Evolutionary conservation across 2,329 filamentous ascomycete genomes (phyloP).

Genomic region (Alternaria sp.): DNA sequence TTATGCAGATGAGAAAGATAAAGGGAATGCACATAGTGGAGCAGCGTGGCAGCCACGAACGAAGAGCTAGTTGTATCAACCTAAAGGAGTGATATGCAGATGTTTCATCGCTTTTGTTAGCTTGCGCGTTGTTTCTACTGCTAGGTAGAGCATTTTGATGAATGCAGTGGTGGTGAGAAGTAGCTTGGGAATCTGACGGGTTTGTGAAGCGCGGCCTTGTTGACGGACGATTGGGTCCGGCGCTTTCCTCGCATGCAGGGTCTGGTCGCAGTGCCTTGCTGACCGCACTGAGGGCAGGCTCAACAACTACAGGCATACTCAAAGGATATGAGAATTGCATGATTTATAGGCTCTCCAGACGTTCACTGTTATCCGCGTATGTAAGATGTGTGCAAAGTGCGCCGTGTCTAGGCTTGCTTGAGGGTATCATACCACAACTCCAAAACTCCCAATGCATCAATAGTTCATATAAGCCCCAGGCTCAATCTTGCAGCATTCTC

Average conservation of each 20-base stretch:
- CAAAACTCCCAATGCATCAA: slow-evolving; percentile 2
- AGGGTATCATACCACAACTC: slow-evolving; percentile 21
- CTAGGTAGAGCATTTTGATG: neutral
- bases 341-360: neutral
- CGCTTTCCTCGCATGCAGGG: slow-evolving; percentile 4
- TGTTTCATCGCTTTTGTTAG: neutral
- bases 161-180: slow-evolving; percentile 10
- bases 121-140: neutral
- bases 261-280: neutral
- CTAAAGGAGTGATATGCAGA: neutral
- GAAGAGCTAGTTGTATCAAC: slow-evolving; percentile 1
- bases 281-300: neutral
- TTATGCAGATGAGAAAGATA: slow-evolving; percentile 2
- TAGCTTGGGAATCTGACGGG: neutral
- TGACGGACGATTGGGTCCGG: slow-evolving; percentile 10
- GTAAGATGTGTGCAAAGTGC: neutral
- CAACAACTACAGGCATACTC: neutral
- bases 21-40: neutral
- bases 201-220: slow-evolving; percentile 2
- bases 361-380: neutral
- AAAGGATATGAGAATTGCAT: neutral
- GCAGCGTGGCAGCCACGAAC: neutral
- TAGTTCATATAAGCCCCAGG: neutral
- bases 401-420: neutral
- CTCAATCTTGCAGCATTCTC: neutral